phyloP scores from a whole-genome alignment of 2,329 filamentous ascomycete species.

The Phialophora chinensis region DNA sequence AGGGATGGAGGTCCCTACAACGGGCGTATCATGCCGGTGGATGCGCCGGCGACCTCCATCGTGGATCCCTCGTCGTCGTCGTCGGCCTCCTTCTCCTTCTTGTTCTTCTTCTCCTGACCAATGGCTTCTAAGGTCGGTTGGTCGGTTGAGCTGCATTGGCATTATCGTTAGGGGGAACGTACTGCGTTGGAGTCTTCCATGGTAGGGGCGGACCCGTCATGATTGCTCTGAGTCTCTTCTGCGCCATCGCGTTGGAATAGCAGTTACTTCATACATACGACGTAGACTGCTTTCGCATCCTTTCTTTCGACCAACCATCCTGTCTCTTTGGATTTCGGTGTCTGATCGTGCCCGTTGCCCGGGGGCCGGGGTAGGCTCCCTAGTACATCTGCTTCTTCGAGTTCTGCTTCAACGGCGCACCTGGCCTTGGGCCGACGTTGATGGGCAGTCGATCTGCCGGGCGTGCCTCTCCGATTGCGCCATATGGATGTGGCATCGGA shows the following conservation, averaged over 20 bases:
- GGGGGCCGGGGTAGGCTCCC: background rate
- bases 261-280: no score
- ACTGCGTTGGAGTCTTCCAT: background rate
- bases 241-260: background rate
- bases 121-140: background rate
- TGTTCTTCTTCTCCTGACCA: background rate
- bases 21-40: background rate
- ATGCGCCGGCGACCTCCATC: background rate
- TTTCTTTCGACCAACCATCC: background rate
- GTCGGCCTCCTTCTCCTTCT: background rate
- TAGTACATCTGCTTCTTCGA: background rate
- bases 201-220: background rate
- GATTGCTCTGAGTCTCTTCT: background rate
- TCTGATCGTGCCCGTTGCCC: background rate
- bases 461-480: background rate
- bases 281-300: background rate
- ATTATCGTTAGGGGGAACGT: background rate
- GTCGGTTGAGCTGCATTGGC: background rate
- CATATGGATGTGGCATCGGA: slow-evolving; percentile 2
- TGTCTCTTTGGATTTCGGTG: no score
- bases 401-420: background rate
- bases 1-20: background rate
- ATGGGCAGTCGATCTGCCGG: background rate
- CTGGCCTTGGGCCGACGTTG: background rate
- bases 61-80: background rate